Percentiles rank a stretch among this genome's conserved stretches.
phyloP scores from a whole-genome alignment of 1,139 yeast species.

The Saccharomycopsis hybrid region DNA sequence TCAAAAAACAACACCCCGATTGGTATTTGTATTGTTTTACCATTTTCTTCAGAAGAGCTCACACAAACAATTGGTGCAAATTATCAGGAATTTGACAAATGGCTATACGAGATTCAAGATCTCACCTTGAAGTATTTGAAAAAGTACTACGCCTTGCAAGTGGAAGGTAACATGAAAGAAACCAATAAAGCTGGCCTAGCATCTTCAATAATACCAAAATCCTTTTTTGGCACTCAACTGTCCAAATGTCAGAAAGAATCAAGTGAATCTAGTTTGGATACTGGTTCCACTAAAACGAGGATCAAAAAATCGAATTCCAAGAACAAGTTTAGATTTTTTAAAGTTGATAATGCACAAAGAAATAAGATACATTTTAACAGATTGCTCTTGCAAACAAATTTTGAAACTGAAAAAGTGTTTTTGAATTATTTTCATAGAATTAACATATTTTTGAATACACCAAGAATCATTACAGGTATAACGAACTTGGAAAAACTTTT shows the following conservation, averaged over 20 bases:
- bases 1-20: slow-evolving; percentile 20
- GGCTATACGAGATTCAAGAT: slow-evolving; percentile 21
- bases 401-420: slow-evolving; percentile 18
- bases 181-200: not conserved
- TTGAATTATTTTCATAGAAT: slow-evolving; percentile 18
- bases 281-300: not conserved
- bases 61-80: slow-evolving; percentile 19
- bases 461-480: slow-evolving; percentile 19
- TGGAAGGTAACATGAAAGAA: not conserved
- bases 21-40: slow-evolving; percentile 19
- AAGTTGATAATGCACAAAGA: slow-evolving; percentile 11
- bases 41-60: slow-evolving; percentile 11
- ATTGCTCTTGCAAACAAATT: slow-evolving; percentile 14
- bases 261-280: not conserved
- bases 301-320: not conserved
- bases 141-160: slow-evolving; percentile 15
- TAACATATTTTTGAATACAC: slow-evolving; percentile 19
- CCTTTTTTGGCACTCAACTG: not conserved
- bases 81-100: slow-evolving; percentile 19
- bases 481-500: slow-evolving; percentile 11
- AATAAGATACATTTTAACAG: slow-evolving; percentile 18
- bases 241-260: no score
- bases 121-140: slow-evolving; percentile 19
- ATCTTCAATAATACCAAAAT: not conserved
- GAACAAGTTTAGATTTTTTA: slow-evolving; percentile 9